Evolutionary conservation across 164 flowering plant genomes (phyloP), one percentile per base, ranked within the genome.

Genomic region (Macadamia tetraphylla): DNA sequence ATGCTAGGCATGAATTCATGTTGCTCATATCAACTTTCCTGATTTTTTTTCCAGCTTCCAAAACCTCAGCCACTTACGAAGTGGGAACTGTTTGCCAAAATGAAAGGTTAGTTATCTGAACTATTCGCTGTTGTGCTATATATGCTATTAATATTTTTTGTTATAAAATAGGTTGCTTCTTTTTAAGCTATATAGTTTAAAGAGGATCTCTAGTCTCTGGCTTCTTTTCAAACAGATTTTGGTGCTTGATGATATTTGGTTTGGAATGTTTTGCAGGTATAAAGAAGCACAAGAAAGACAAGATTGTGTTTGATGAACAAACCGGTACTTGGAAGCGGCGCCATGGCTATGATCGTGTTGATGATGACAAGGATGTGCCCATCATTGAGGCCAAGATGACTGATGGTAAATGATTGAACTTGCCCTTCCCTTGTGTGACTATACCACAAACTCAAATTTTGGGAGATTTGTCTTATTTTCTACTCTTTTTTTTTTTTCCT

Each of bases 281-380:
- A 51, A 72, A 80, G 77, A 88, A 90, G 6, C 87, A 83, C 15
- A 87, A 90, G 61, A 94, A 88, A 68, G 94, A 88, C 71, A 94
- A 94, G 76, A 63, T 78, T 59, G 74, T 72, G 23, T 78, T 57
- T 60, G 78, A 78, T 70, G 78, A 72, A 64, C 78, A 86, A 70
- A 88, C 91, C 42, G 80, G 79, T 62, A 67, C 84, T 17, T 92
- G 97, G 97, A 92, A 94, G 81, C 90, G 97, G 40, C 89, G 87
- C 1, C 80, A 81, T 84, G 98, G 97, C 32, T 92, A 92, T 80
- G 99, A 92, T 72, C 97, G 92, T 75, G 97, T 88, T 11, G 84
- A 88, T 83, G 99, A 94, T 73, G 76, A 72, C 60, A 78, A 63
- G 53, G 77, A 78, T 55, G 63, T 78, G 23, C 81, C 81, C 17